Base-by-base conservation (phyloP, 169 alveolate species). In the Eimeria praecox region DNA sequence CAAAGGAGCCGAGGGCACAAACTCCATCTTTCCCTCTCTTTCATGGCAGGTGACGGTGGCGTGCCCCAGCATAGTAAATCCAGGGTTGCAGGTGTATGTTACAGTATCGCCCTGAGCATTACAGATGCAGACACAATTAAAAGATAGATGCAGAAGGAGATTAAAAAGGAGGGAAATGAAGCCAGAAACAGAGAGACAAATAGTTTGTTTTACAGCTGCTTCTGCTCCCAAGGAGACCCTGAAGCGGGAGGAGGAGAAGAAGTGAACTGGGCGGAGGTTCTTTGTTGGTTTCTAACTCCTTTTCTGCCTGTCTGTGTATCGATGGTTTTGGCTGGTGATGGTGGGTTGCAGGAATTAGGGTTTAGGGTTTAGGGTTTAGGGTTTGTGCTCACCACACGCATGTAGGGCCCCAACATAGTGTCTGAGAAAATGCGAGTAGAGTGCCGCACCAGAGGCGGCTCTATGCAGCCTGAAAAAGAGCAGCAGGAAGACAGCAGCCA, bases 61-160 rank as follows among this genome's bases (percentile, higher is more conserved):
- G 49, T 78, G 85, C 42, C 95, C 95, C n/a, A 44, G 52, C 95
- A 92, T 40, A 10, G 62, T 46, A 59, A 80, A 92, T 56, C 95
- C 95, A 35, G 52, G 66, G 87, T 92, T 71, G 92, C 95, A 92
- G 59, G 56, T 59, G 75, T 92, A 92, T 16, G 95, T 92, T 6
- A 92, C 95, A 5, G 95, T 59, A 87, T 92, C 95, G 20, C 95
- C 95, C 95, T 92, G n/a, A n/a, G n/a, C n/a, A n/a, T n/a, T n/a
- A 87, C 22, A 40, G 14, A 64, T 14, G 40, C 44, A 62, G 56
- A 20, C 80, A 42, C 30, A 52, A 38, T 30, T 2, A 14, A 22
- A 42, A 52, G 62, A 0, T 16, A 35, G 14, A 24, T 16, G 52
- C 10, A 46, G 33, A 49, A 56, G 35, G 40, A 20, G 33, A 27